Evolutionary conservation across 179 eudicot species (phyloP).

Genomic region (Beta corolliflora): DNA sequence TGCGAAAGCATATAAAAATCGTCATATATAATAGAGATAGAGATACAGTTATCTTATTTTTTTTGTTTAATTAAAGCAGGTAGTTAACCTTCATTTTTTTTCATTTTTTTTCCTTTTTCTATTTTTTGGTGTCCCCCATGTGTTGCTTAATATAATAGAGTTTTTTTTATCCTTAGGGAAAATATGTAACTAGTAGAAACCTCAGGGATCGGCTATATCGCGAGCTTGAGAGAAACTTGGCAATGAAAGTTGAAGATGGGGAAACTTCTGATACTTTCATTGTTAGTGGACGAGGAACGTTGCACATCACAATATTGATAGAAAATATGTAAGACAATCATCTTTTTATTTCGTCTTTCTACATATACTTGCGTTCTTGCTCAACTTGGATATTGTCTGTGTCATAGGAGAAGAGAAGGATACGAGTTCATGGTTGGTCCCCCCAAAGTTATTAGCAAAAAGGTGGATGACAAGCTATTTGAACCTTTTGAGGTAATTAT

Average conservation of each 20-base stretch:
- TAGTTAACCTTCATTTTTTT: no score
- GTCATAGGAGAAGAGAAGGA: slow-evolving; percentile 91
- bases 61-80: no score
- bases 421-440: slow-evolving; percentile 99
- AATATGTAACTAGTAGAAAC: slow-evolving; percentile 96
- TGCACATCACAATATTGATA: slow-evolving; percentile 92
- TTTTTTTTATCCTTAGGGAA: slow-evolving; percentile 57
- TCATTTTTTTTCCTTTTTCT: no score
- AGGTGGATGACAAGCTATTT: slow-evolving; percentile 60
- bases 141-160: no score
- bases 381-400: slow-evolving; percentile 9
- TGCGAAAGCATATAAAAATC: no score
- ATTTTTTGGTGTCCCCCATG: no score
- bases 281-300: slow-evolving; percentile 97
- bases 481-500: slow-evolving; percentile 89
- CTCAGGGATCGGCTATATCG: slow-evolving; percentile 88
- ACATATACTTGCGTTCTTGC: slow-evolving; percentile 11
- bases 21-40: no score
- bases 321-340: slow-evolving; percentile 83
- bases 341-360: not conserved
- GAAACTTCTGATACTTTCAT: slow-evolving; percentile 92
- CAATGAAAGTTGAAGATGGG: slow-evolving; percentile 98
- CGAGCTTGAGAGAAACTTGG: slow-evolving; percentile 95
- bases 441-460: slow-evolving; percentile 93
- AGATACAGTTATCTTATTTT: no score